phyloP scores from a whole-genome alignment of 768 basidiomycete species.

The Pulveroboletus frians region DNA sequence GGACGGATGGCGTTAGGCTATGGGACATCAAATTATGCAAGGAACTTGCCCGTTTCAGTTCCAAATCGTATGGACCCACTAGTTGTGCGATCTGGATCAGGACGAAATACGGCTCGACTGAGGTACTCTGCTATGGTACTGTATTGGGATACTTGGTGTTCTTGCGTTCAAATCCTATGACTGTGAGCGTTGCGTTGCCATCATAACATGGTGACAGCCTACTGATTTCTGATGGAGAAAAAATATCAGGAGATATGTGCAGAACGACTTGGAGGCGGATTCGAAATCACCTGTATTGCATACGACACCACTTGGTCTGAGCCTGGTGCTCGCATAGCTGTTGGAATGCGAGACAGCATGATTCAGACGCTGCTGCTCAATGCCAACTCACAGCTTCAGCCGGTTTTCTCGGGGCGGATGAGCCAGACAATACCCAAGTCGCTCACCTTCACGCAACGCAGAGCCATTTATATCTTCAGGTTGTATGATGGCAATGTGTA shows the following conservation, averaged over 20 bases:
- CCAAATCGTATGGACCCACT: background rate
- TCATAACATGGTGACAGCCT: too few relatives aligned
- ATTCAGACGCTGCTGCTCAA: slow-evolving; percentile 7
- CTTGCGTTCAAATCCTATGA: background rate
- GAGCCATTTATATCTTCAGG: slow-evolving; percentile 1
- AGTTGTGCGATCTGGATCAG: slow-evolving; percentile 6
- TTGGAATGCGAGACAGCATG: background rate
- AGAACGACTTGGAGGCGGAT: slow-evolving; percentile 2
- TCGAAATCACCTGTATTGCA: slow-evolving; percentile 9
- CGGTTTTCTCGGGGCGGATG: background rate
- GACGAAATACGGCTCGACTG: background rate
- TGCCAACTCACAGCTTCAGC: slow-evolving; percentile 2
- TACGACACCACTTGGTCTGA: background rate
- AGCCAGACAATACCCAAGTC: slow-evolving; percentile 1
- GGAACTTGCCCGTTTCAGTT: background rate
- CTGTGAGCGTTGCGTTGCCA: too few relatives aligned
- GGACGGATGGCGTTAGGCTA: slow-evolving; percentile 1
- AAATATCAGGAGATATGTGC: slow-evolving; percentile 9
- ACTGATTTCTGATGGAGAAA: too few relatives aligned
- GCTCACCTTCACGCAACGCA: background rate
- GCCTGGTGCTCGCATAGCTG: background rate
- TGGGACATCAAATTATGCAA: slow-evolving; percentile 2
- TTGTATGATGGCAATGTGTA: slow-evolving; percentile 9
- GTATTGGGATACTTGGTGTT: slow-evolving; percentile 8
- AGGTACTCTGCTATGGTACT: slow-evolving; percentile 12